These are phyloP conservation scores for Umbelopsis ramanniana DNA, from an alignment of 192 early-diverging fungal genomes.

Conservation along the genomic window DNA sequence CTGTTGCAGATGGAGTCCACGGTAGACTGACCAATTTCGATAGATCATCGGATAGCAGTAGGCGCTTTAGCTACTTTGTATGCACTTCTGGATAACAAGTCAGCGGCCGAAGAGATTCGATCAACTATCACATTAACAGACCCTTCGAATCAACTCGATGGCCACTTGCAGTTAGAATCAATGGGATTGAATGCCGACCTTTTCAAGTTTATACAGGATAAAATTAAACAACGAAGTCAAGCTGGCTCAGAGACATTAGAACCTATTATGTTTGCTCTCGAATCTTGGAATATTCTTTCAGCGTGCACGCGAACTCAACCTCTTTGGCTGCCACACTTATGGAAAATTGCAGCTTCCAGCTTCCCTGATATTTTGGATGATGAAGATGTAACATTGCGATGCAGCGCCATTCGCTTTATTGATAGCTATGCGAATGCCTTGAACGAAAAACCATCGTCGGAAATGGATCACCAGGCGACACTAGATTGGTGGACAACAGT, in stretches of 20 bases:
- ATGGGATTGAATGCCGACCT: background rate
- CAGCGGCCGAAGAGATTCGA: slow-evolving; percentile 25
- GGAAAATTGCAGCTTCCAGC: background rate
- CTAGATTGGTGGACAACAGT: slow-evolving; percentile 48
- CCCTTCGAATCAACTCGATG: background rate
- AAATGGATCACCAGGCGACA: background rate
- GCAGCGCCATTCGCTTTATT: slow-evolving; percentile 46
- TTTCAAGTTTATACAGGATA: background rate
- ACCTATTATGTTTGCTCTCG: slow-evolving; percentile 28
- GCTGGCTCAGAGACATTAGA: background rate
- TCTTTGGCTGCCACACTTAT: background rate
- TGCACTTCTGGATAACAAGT: slow-evolving; percentile 24
- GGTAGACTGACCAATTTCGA: too few species aligned
- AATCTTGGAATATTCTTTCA: slow-evolving; percentile 48
- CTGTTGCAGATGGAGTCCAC: too few species aligned
- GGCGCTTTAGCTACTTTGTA: background rate
- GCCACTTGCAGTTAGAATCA: background rate
- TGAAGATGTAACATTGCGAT: slow-evolving; percentile 43
- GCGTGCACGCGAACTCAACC: slow-evolving; percentile 42
- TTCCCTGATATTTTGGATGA: slow-evolving; percentile 2
- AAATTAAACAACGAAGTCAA: background rate
- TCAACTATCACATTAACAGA: slow-evolving; percentile 5
- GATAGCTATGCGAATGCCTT: slow-evolving; percentile 46
- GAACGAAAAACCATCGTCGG: background rate
- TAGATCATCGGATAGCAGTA: background rate